Conservation (phyloP, 2,329 filamentous ascomycete genomes). For the Tympanopsis confertula region DNA sequence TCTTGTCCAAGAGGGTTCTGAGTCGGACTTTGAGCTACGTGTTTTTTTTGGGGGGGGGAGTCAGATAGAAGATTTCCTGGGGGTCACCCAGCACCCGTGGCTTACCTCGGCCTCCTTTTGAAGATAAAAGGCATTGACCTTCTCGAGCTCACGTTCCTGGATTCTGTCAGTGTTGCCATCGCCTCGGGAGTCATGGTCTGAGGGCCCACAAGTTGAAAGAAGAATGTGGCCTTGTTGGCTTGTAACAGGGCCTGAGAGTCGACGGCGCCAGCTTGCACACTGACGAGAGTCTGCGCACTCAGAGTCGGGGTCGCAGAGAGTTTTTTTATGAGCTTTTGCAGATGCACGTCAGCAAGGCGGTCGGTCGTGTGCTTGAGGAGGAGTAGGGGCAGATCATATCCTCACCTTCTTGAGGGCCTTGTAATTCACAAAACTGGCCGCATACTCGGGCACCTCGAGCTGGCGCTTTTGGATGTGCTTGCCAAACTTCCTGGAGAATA, state of each 20-base stretch:
- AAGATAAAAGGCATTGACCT: constrained; percentile 94
- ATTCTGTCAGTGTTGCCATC: constrained; percentile 7
- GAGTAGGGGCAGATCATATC: constrained; percentile 5
- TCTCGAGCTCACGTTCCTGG: constrained; percentile 93
- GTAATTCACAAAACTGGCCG: constrained; percentile 97
- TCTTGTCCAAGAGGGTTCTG: constrained; percentile 88
- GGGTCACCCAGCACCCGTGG: constrained; percentile 7
- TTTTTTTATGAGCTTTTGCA: constrained; percentile 83
- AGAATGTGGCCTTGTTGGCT: constrained; percentile 96
- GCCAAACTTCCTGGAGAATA: constrained; percentile 99
- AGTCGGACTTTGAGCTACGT: constrained; percentile 79
- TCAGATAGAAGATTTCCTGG: neutral
- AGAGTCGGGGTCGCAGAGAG: constrained; percentile 84
- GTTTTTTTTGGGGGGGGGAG: neutral
- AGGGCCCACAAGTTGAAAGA: constrained; percentile 76
- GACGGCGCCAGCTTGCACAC: constrained; percentile 30
- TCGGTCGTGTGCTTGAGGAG: constrained; percentile 4
- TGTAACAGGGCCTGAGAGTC: constrained; percentile 85
- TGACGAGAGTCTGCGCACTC: constrained; percentile 58
- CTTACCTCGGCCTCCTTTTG: constrained; percentile 94
- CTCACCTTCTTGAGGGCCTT: constrained; percentile 95
- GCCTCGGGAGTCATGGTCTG: constrained; percentile 4
- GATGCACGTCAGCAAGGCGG: constrained; percentile 14
- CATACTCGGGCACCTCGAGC: constrained; percentile 98
- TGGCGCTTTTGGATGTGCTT: constrained; percentile 99